Evolutionary conservation across 169 alveolate genomes (phyloP).

Genomic region (Cryptosporidium meleagridis): DNA sequence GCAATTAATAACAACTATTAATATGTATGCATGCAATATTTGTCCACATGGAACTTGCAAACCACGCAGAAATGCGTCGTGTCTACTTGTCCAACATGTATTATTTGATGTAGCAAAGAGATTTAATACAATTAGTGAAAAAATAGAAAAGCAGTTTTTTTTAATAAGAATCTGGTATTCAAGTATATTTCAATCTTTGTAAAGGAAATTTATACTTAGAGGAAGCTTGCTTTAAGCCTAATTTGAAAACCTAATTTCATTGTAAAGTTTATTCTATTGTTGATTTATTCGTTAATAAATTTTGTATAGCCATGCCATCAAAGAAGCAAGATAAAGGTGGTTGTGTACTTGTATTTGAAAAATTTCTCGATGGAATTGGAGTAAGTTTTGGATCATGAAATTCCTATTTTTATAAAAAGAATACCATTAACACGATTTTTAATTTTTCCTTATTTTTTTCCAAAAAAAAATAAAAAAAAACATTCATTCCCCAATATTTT

Average conservation of each 20-base stretch:
- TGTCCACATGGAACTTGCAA: constrained; percentile 9
- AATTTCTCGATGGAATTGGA: constrained; percentile 43
- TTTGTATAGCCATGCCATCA: constrained; percentile 6
- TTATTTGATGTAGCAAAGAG: background rate
- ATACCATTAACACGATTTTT: background rate
- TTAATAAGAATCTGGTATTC: background rate
- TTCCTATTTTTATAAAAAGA: background rate
- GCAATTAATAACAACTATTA: background rate
- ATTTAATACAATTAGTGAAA: background rate
- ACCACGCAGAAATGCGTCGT: background rate
- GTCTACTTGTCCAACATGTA: background rate
- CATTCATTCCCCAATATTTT: background rate
- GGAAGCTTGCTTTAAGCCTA: background rate
- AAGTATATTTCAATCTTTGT: no score
- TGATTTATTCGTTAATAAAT: background rate
- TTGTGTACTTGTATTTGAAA: constrained; percentile 67
- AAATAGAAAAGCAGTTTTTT: background rate
- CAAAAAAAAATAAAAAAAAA: background rate
- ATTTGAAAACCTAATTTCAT: background rate
- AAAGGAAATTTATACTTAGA: background rate
- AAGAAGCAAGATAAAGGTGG: constrained; percentile 47
- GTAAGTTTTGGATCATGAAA: constrained; percentile 29
- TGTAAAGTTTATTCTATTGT: background rate
- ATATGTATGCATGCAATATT: background rate
- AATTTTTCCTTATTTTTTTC: background rate